These are phyloP conservation scores for Euphorbia schlechtendalii DNA, from an alignment of 441 rosid species.

Conservation along the genomic window DNA sequence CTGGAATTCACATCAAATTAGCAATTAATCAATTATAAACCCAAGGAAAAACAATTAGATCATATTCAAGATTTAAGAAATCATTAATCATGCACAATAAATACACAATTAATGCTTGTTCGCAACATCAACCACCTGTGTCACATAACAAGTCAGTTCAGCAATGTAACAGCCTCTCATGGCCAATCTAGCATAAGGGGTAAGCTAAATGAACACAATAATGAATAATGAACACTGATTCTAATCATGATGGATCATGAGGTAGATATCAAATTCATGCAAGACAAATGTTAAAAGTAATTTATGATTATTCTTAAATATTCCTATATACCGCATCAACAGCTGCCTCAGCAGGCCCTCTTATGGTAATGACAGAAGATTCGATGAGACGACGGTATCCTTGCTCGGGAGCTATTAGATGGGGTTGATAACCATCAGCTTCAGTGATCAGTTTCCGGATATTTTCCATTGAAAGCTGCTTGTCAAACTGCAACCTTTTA, in stretches of 20 bases:
- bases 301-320: neutral
- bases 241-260: neutral
- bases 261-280: neutral
- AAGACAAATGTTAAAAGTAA: neutral
- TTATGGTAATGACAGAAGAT: slow-evolving; percentile 69
- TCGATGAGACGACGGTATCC: slow-evolving; percentile 97
- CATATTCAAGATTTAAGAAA: neutral
- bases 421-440: slow-evolving; percentile 99
- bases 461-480: slow-evolving; percentile 93
- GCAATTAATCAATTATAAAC: neutral
- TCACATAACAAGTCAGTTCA: neutral
- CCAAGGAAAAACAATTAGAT: neutral
- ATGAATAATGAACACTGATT: neutral
- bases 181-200: too few species aligned
- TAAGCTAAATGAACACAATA: too few species aligned
- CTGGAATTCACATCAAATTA: slow-evolving; percentile 30
- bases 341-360: slow-evolving; percentile 98
- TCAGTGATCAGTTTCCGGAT: slow-evolving; percentile 91
- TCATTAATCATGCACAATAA: neutral
- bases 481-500: slow-evolving; percentile 94
- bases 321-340: slow-evolving; percentile 80
- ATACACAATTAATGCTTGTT: neutral
- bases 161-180: neutral
- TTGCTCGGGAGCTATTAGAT: slow-evolving; percentile 28
- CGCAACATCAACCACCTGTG: neutral